phyloP scores from a whole-genome alignment of 306 rosid species.

The Malus asiatica region DNA sequence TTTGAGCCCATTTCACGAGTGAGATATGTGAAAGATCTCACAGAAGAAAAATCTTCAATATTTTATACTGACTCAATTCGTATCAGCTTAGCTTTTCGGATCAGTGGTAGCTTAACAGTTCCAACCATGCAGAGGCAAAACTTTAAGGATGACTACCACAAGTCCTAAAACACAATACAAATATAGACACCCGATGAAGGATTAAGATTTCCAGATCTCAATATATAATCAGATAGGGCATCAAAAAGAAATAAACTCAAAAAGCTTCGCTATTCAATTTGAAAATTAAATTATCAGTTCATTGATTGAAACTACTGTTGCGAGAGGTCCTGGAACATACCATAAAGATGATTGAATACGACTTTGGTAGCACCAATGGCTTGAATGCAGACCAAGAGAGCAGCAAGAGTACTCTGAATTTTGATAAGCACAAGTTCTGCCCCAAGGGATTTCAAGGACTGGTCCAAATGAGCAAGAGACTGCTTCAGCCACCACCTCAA shows the following conservation, averaged over 20 bases:
- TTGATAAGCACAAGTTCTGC: slow-evolving; percentile 70
- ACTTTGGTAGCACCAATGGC: slow-evolving; percentile 71
- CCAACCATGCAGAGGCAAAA: neutral
- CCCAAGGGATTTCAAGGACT: slow-evolving; percentile 79
- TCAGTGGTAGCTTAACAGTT: neutral
- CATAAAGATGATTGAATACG: slow-evolving; percentile 82
- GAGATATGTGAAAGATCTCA: neutral
- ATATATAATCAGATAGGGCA: neutral
- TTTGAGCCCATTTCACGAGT: neutral
- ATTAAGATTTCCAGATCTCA: neutral
- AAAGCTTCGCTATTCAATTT: neutral
- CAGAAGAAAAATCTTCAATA: neutral
- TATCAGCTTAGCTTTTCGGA: neutral
- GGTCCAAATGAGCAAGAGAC: slow-evolving; percentile 64
- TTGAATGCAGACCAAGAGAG: slow-evolving; percentile 64
- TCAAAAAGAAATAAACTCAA: neutral
- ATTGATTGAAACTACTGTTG: slow-evolving; percentile 10
- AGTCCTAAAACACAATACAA: neutral
- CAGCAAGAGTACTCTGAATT: slow-evolving; percentile 50
- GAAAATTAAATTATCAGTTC: neutral
- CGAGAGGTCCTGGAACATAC: slow-evolving; percentile 34
- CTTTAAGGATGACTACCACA: neutral
- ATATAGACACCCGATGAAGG: neutral
- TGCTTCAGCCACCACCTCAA: slow-evolving; percentile 98
- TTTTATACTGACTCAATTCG: neutral